Percentiles rank a stretch among this genome's conserved stretches.
These are phyloP conservation scores for Colletotrichum sp. DNA, from an alignment of 2,329 filamentous ascomycete genomes.

Conservation along the genomic window DNA sequence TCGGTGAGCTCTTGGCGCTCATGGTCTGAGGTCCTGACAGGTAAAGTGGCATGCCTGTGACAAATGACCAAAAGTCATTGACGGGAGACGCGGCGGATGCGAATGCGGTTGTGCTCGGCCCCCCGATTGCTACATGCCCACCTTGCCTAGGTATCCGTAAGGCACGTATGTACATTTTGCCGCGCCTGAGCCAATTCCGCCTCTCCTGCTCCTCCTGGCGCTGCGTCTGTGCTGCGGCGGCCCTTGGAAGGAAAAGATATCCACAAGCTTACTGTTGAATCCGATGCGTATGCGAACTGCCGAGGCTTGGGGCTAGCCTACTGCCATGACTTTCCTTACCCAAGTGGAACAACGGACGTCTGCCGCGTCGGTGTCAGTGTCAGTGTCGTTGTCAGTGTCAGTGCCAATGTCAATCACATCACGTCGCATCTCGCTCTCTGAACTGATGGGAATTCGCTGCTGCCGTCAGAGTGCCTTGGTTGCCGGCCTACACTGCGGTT, in stretches of 20 bases:
- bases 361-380: background rate
- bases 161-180: background rate
- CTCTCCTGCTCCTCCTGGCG: background rate
- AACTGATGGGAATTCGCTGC: background rate
- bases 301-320: background rate
- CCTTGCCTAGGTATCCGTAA: background rate
- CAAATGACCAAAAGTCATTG: background rate
- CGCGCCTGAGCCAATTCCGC: background rate
- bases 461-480: background rate
- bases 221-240: background rate
- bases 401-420: background rate
- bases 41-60: background rate
- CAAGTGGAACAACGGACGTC: background rate
- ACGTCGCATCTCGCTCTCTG: background rate
- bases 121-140: background rate
- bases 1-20: background rate
- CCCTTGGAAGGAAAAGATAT: background rate
- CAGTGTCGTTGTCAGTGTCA: background rate
- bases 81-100: background rate
- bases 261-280: background rate
- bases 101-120: conserved; percentile 2
- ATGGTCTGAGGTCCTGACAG: background rate
- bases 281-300: background rate
- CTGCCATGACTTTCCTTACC: background rate
- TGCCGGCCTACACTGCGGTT: background rate